These are phyloP conservation scores for Huiozyma naganishii DNA, from an alignment of 805 yeast species.

Conservation along the genomic window DNA sequence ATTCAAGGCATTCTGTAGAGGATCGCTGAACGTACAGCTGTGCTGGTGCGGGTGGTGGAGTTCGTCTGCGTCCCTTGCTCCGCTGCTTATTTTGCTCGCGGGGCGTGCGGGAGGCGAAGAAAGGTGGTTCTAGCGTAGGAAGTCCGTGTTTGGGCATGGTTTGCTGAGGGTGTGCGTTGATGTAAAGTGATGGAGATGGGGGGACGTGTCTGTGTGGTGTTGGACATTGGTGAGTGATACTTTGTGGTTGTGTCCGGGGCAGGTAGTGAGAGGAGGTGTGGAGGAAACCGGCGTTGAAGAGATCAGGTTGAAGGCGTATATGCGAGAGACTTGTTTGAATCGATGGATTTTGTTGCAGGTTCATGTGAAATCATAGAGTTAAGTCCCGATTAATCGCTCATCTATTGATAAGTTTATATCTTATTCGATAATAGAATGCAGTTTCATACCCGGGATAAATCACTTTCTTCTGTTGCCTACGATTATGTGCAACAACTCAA, in stretches of 20 bases:
- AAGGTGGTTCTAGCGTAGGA: too few relatives aligned
- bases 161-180: too few relatives aligned
- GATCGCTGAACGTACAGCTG: too few relatives aligned
- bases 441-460: slow-evolving; percentile 33
- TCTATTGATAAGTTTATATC: slow-evolving; percentile 17
- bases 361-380: slow-evolving; percentile 18
- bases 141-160: too few relatives aligned
- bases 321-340: neutral
- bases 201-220: neutral
- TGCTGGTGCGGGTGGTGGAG: too few relatives aligned
- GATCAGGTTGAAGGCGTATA: too few relatives aligned
- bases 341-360: neutral
- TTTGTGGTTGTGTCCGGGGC: neutral
- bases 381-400: slow-evolving; percentile 32
- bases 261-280: too few relatives aligned
- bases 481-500: too few relatives aligned
- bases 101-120: too few relatives aligned
- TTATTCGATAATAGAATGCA: slow-evolving; percentile 26
- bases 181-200: neutral
- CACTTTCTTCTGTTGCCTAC: neutral
- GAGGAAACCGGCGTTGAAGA: too few relatives aligned
- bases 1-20: slow-evolving; percentile 14
- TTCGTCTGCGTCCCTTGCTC: too few relatives aligned
- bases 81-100: too few relatives aligned
- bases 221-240: neutral